phyloP scores from a whole-genome alignment of 257 asterid species.

The Prunella vulgaris region DNA sequence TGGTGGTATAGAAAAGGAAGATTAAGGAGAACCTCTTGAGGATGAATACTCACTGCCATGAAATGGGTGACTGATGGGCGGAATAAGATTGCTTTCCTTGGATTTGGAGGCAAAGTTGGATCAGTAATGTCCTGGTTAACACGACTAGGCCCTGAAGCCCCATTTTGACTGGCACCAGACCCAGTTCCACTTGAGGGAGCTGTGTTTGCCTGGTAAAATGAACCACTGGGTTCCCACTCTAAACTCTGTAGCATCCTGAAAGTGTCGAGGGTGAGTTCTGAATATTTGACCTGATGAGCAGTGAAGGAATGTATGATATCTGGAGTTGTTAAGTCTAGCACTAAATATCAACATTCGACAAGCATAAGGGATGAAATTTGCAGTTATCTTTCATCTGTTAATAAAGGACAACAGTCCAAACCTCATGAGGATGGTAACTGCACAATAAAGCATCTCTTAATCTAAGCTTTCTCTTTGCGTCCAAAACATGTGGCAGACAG shows the following conservation, averaged over 20 bases:
- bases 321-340: slow-evolving; percentile 7
- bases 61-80: slow-evolving; percentile 87
- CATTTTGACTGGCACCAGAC: slow-evolving; percentile 62
- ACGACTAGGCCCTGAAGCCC: slow-evolving; percentile 68
- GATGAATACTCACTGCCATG: slow-evolving; percentile 69
- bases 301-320: slow-evolving; percentile 18
- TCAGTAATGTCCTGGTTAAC: slow-evolving; percentile 83
- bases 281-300: slow-evolving; percentile 75
- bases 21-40: slow-evolving; percentile 11
- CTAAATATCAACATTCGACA: slow-evolving; percentile 17
- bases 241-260: slow-evolving; percentile 88
- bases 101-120: slow-evolving; percentile 89
- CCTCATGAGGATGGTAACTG: slow-evolving; percentile 95
- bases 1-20: slow-evolving; percentile 15
- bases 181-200: slow-evolving; percentile 54
- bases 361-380: background rate
- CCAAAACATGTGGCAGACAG: slow-evolving; percentile 48
- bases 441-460: slow-evolving; percentile 82
- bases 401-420: slow-evolving; percentile 25
- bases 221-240: slow-evolving; percentile 99
- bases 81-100: slow-evolving; percentile 82
- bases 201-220: slow-evolving; percentile 64
- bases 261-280: slow-evolving; percentile 83
- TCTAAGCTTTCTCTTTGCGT: slow-evolving; percentile 66
- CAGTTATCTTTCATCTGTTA: slow-evolving; percentile 8